Percentiles rank a stretch among this genome's conserved stretches.
Conservation (phyloP, 2,329 filamentous ascomycete genomes). For the Ceratocystis eucalypticola region DNA sequence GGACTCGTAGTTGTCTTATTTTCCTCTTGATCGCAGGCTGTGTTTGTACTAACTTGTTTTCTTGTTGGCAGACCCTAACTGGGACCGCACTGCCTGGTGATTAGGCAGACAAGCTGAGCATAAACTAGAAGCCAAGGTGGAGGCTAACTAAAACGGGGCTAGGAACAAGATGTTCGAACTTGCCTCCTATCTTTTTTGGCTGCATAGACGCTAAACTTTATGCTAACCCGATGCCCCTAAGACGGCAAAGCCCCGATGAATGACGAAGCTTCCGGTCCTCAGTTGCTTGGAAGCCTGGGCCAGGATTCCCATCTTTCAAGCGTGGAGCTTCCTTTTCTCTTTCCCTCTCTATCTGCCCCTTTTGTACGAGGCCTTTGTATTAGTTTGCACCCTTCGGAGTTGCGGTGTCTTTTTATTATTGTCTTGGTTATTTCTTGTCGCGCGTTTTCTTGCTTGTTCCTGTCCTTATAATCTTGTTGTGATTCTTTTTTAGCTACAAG, state of each 20-base stretch:
- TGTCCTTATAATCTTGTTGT: neutral
- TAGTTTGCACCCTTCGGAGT: neutral
- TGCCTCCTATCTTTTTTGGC: no score
- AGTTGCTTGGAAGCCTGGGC: neutral
- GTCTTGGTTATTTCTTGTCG: neutral
- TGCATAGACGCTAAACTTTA: no score
- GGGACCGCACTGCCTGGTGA: constrained; percentile 86
- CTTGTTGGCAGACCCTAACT: constrained; percentile 55
- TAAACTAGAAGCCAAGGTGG: neutral
- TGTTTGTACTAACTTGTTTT: neutral
- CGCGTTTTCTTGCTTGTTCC: neutral
- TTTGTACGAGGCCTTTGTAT: neutral
- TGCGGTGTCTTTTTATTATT: neutral
- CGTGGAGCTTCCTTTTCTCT: neutral
- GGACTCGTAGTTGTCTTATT: neutral
- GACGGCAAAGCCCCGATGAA: neutral
- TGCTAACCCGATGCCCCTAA: neutral
- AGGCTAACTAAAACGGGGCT: neutral
- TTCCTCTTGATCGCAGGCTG: neutral
- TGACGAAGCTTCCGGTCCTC: neutral
- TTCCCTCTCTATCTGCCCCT: neutral
- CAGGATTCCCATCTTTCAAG: no score
- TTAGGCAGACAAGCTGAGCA: neutral
- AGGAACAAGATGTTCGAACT: neutral
- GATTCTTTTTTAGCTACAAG: neutral